Base-by-base conservation (phyloP, 2,329 filamentous ascomycete species). In the Trichoderma sp. region DNA sequence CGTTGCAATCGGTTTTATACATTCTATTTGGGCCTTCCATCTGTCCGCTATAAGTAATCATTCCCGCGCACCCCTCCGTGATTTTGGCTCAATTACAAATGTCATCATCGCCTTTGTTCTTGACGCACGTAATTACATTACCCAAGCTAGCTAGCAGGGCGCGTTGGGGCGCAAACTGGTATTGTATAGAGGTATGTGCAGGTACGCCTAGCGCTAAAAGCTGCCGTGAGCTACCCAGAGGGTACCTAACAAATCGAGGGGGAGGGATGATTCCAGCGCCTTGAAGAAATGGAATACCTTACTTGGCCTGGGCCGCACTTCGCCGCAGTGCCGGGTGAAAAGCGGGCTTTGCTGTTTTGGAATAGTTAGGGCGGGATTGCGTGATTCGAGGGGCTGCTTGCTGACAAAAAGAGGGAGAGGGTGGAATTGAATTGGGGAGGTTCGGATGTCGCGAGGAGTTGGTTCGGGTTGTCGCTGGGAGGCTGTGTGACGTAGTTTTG, bases 1-100 rank as follows among this genome's bases (percentile, higher is more conserved):
- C 17, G 43, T 15, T 23, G 32, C 6, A 15, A 36, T 65, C 6
- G 15, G 1, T 64, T 8, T 53, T 53, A 65, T 50, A 61, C 13
- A 61, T 39, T 15, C 8, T 23, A 7, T 36, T 12, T 13, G 17
- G 17, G 13, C 17, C n/a, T 32, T 32, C 30, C 57, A 12, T 59
- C n/a, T 23, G 11, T 34, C 17, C 17, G 57, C 30, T 34, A 53
- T 53, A 26, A 15, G n/a, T 59, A 59, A 50, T 68, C 36, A 34
- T 32, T 20, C 39, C 32, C 23, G 32, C 28, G 17, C 28, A 30
- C n/a, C 47, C 47, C 47, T 12, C 20, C 47, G 47, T 53, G 20
- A 12, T 50, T 50, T 50, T 8, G 62, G 20, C 43, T 53, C n/a
- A 32, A 68, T 68, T 68, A 68, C 65, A 68, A 68, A 68, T 68